Base-by-base conservation (phyloP, 257 asterid species). In the Galeopsis tetrahit region DNA sequence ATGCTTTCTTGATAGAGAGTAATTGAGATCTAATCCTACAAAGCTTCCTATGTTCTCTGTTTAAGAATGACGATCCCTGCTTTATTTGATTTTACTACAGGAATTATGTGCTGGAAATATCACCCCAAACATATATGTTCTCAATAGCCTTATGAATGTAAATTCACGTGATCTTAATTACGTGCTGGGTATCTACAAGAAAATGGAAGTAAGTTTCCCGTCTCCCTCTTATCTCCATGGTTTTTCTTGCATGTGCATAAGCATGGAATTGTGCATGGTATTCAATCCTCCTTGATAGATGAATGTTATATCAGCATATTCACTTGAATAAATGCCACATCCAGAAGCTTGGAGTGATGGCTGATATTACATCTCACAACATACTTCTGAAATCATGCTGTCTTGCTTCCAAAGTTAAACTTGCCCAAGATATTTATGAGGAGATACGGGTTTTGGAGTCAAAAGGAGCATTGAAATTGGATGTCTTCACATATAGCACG, bases 111-210 rank as follows among this genome's bases (percentile, higher is more conserved):
- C 87, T 71, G 67, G 77, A 66, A 83, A 83, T 68, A 80, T 80
- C 69, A 84, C 82, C 73, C 97, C 98, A 43, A 93, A 91, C 76
- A 71, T 60, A 63, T 87, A 86, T 51, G 95, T 93, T 75, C 72
- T 89, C 86, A 93, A 93, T 87, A 93, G 98, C 75, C 93, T 93
- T 77, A 93, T 93, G 97, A 93, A 91, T 72, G 98, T 88, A 57
- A 93, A 93, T 82, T 88, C 98, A 46, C 77, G 77, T 68, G 98
- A 93, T 81, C 85, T 93, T 79, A 81, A 78, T 71, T 93, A 91
- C 86, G 83, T 94, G 17, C 73, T 85, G 83, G 78, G 72, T 63
- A 81, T 88, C 70, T 93, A 82, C 87, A 85, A 80, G 85, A 80
- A 88, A 65, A 91, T 91, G 97, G 84, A 85, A 73, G 98, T 91